Conservation (phyloP, 2,329 filamentous ascomycete species). For the Fusarium nanum region DNA sequence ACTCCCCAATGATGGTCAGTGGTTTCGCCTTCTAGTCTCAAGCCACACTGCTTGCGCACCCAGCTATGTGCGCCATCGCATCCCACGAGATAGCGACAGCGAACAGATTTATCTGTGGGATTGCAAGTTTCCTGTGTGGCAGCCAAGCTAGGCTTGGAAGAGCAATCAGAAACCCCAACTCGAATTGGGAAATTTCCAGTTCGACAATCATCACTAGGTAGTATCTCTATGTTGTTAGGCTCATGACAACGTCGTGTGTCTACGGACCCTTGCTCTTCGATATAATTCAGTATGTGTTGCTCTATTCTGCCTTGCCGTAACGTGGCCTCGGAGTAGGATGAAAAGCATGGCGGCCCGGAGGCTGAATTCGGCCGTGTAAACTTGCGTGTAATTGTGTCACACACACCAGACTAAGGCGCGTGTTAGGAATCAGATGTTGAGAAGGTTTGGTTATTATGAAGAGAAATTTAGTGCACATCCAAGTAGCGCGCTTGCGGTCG, state of each 20-base stretch:
- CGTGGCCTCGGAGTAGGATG: neutral
- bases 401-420: neutral
- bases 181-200: neutral
- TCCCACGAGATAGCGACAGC: neutral
- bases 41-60: neutral
- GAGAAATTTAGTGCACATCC: neutral
- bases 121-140: neutral
- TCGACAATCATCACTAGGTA: neutral
- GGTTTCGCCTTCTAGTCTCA: neutral
- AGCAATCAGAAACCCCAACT: neutral
- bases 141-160: neutral
- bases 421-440: neutral
- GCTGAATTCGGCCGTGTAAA: neutral
- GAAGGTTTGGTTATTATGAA: neutral
- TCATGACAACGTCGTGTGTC: neutral
- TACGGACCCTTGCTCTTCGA: neutral
- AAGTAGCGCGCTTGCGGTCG: neutral
- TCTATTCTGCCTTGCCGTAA: neutral
- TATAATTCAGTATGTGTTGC: neutral
- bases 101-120: neutral
- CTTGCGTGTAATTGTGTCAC: neutral
- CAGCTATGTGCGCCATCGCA: conserved; percentile 1
- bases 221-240: neutral
- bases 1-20: neutral
- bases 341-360: neutral